Conservation (phyloP, 352 stramenopile species). For the Pythium coloratum region DNA sequence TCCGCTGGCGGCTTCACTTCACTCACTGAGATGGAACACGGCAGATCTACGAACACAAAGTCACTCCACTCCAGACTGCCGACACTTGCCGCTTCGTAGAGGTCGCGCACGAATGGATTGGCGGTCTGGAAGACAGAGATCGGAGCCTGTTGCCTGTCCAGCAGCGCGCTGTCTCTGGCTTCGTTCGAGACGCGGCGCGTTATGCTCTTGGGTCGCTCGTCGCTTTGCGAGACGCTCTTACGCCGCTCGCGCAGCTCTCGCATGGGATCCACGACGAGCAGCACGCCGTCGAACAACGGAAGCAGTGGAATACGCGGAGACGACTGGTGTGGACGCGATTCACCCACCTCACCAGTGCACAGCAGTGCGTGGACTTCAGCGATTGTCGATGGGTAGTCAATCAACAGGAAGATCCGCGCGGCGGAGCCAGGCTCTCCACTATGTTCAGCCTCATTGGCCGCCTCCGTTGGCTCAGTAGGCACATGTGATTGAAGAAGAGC, state of each 20-base stretch:
- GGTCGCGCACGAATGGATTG: slow-evolving; percentile 39
- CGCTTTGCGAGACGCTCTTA: slow-evolving; percentile 30
- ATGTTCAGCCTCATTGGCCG: neutral
- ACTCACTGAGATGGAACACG: slow-evolving; percentile 23
- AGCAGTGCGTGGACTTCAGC: slow-evolving; percentile 49
- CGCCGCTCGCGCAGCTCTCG: slow-evolving; percentile 32
- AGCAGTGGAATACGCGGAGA: slow-evolving; percentile 36
- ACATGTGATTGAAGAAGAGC: slow-evolving; percentile 24
- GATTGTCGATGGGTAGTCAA: slow-evolving; percentile 57
- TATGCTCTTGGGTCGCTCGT: slow-evolving; percentile 23
- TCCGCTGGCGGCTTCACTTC: slow-evolving; percentile 30
- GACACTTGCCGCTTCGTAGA: slow-evolving; percentile 40
- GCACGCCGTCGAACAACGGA: slow-evolving; percentile 56
- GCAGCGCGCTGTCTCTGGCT: slow-evolving; percentile 2
- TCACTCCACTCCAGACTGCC: slow-evolving; percentile 75
- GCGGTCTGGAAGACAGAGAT: slow-evolving; percentile 41
- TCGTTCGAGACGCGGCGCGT: slow-evolving; percentile 9
- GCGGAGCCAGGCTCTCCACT: neutral
- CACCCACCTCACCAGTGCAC: slow-evolving; percentile 35
- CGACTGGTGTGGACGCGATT: slow-evolving; percentile 10
- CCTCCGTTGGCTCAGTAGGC: neutral
- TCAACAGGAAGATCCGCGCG: slow-evolving; percentile 54
- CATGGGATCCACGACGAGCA: slow-evolving; percentile 42
- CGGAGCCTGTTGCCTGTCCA: slow-evolving; percentile 15
- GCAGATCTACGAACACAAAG: slow-evolving; percentile 62